These are phyloP conservation scores for Meira nashicola DNA, from an alignment of 1,284 basidiomycete species.

Conservation along the genomic window DNA sequence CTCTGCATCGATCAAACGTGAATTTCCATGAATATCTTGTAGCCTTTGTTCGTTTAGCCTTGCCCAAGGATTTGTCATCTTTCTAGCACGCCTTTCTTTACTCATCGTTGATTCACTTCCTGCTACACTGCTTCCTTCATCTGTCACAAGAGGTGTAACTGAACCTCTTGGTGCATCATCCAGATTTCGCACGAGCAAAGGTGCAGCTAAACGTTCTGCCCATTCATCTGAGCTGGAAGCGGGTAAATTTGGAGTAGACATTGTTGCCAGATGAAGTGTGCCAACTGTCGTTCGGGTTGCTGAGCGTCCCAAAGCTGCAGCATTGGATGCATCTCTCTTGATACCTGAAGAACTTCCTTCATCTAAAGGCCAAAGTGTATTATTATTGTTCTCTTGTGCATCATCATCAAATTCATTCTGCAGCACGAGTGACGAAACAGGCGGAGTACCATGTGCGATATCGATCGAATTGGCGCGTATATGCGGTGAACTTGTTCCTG, in stretches of 20 bases:
- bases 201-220: conserved; percentile 7
- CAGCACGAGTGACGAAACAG: conserved; percentile 6
- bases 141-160: conserved; percentile 20
- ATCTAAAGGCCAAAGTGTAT: too few relatives aligned
- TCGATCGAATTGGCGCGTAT: conserved; percentile 21
- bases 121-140: neutral
- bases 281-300: conserved; percentile 18
- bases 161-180: conserved; percentile 31
- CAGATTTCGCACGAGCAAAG: conserved; percentile 31
- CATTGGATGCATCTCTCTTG: conserved; percentile 12
- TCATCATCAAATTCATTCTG: conserved; percentile 6
- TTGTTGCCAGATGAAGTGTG: neutral
- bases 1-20: neutral
- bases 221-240: neutral
- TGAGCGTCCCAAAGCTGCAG: conserved; percentile 18
- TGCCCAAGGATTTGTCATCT: conserved; percentile 13
- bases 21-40: too few relatives aligned
- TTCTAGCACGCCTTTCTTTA: conserved; percentile 16
- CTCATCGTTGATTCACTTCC: conserved; percentile 12
- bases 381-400: neutral
- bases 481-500: too few relatives aligned
- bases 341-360: neutral
- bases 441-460: conserved; percentile 16
- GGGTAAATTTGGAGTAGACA: conserved; percentile 5
- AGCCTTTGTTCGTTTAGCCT: neutral